phyloP scores from a whole-genome alignment of 371 early-diverging fungal species.

The Apophysomyces sp. region DNA sequence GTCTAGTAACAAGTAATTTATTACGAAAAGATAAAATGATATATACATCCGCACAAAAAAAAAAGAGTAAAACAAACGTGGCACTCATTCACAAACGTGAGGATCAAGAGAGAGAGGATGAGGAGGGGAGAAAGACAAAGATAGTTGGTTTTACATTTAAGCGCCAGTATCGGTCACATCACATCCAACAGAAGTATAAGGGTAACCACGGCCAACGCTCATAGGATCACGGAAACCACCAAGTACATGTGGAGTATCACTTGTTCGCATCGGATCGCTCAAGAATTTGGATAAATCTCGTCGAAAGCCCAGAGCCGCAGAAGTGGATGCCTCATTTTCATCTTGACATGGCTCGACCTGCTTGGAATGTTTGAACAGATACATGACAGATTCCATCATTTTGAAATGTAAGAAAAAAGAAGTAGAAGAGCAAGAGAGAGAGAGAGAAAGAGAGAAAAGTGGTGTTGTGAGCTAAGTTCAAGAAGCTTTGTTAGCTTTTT shows the following conservation, averaged over 20 bases:
- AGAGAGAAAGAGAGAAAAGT: background rate
- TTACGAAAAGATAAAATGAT: background rate
- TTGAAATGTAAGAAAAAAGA: background rate
- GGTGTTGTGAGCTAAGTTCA: too few relatives aligned
- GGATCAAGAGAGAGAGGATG: background rate
- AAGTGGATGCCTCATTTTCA: background rate
- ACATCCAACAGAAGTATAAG: conserved; percentile 8
- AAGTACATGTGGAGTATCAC: conserved; percentile 31
- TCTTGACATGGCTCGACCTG: background rate
- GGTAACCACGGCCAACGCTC: conserved; percentile 17
- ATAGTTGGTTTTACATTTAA: conserved; percentile 9
- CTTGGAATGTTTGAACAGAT: background rate
- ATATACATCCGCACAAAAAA: too few relatives aligned
- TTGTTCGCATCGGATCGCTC: conserved; percentile 43
- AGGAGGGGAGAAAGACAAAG: background rate
- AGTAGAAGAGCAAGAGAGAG: background rate
- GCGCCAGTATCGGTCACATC: conserved; percentile 41
- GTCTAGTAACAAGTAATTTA: too few relatives aligned
- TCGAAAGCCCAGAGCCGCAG: background rate
- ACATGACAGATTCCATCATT: background rate
- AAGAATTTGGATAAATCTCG: conserved; percentile 15
- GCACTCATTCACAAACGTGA: too few relatives aligned
- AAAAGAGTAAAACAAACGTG: too few relatives aligned
- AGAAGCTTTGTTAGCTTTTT: background rate
- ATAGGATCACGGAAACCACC: conserved; percentile 43